These are phyloP conservation scores for Colletotrichum nymphaeae DNA, from an alignment of 2,329 filamentous ascomycete genomes.

Conservation along the genomic window DNA sequence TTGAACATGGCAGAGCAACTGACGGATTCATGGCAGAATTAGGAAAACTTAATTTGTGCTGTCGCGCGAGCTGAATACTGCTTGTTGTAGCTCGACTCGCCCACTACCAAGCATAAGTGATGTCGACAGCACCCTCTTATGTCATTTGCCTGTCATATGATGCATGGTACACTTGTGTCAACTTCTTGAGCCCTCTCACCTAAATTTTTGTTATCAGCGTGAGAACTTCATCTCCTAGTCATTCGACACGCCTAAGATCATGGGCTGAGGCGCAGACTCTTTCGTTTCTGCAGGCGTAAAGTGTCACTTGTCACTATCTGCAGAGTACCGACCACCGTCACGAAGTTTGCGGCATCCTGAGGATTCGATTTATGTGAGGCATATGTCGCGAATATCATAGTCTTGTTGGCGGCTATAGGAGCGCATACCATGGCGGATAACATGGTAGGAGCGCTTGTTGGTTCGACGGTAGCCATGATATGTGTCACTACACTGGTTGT, in stretches of 20 bases:
- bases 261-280: not conserved
- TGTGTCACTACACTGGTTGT: conserved; percentile 25
- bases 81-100: not conserved
- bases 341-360: too few relatives aligned
- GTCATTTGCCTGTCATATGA: not conserved
- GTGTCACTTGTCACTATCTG: not conserved
- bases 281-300: not conserved
- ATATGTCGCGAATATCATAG: not conserved
- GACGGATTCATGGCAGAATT: not conserved
- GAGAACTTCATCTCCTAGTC: conserved; percentile 2
- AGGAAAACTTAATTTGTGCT: not conserved
- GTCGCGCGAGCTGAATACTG: not conserved
- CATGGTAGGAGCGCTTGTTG: not conserved
- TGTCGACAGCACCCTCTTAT: not conserved
- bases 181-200: not conserved
- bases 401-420: not conserved
- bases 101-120: not conserved
- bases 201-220: not conserved
- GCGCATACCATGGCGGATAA: conserved; percentile 14
- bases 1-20: not conserved
- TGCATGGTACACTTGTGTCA: too few relatives aligned
- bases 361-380: too few relatives aligned
- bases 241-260: not conserved
- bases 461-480: conserved; percentile 23
- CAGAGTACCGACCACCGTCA: too few relatives aligned